phyloP scores from a whole-genome alignment of 2,329 filamentous ascomycete species.

The Fusarium denticulatum region DNA sequence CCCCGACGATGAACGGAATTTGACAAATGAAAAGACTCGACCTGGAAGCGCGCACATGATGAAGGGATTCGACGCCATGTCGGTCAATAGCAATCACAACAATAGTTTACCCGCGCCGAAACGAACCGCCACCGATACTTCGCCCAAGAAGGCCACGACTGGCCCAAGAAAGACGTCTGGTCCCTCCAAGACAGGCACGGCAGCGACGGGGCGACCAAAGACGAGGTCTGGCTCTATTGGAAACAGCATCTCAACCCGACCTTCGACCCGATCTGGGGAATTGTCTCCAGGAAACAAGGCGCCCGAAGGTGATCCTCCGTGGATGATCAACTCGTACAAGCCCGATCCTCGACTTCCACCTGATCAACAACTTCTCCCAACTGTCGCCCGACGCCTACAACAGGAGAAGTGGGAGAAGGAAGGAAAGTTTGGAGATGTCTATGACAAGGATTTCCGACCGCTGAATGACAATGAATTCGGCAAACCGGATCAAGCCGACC shows the following conservation, averaged over 20 bases:
- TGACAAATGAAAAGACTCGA: conserved; percentile 69
- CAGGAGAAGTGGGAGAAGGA: conserved; percentile 97
- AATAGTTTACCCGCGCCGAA: conserved; percentile 47
- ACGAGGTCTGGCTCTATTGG: conserved; percentile 67
- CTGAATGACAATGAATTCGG: conserved; percentile 73
- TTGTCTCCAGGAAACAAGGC: conserved; percentile 64
- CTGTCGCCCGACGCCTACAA: conserved; percentile 88
- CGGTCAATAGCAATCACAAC: conserved; percentile 27
- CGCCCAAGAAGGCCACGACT: conserved; percentile 61
- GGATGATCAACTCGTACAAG: conserved; percentile 94
- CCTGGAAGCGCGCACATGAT: conserved; percentile 75
- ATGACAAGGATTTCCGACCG: conserved; percentile 88
- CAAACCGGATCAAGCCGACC: conserved; percentile 59
- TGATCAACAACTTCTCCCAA: conserved; percentile 94
- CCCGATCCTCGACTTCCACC: conserved; percentile 93
- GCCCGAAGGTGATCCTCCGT: conserved; percentile 94
- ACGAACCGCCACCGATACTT: conserved; percentile 59
- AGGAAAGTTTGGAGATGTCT: conserved; percentile 84
- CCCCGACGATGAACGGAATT: conserved; percentile 64
- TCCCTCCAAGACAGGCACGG: conserved; percentile 51
- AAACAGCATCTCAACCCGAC: conserved; percentile 62
- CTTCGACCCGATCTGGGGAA: conserved; percentile 71
- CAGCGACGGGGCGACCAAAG: conserved; percentile 63
- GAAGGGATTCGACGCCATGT: conserved; percentile 44
- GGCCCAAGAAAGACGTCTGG: conserved; percentile 57